Base-by-base conservation (phyloP, 2,329 filamentous ascomycete genomes). In the Talaromyces sp. region DNA sequence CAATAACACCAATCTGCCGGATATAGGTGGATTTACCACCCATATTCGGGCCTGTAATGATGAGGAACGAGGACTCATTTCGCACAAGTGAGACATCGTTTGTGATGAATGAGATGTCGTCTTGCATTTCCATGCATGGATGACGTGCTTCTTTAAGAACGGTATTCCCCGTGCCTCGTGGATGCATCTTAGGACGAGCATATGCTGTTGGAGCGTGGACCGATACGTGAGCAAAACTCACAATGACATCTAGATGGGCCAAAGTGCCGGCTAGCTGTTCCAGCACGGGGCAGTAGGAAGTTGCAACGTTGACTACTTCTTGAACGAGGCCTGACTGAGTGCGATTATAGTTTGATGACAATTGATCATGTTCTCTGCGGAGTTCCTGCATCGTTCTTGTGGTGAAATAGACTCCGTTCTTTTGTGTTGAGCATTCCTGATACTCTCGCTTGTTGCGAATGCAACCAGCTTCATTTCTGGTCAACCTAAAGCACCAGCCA, bases 41-140 rank as follows among this genome's bases (percentile, higher is more conserved):
- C 95, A 99, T 99, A 77, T 99, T 99, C 58, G 95, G 95, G 0
- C 95, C 95, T 0, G 93, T 98, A 73, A 98, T 97, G 79, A 97
- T 93, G 42, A 97, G 83, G 77, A 99, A 98, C 2, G 93, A 92
- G 0, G 92, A 96, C 55, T 85, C 83, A 63, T 88, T 88, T 8
- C 92, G 88, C 5, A 86, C 83, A 40, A 99, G 86, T 60, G 88
- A 87, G 23, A 98, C 91, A 69, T 99, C 93, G 75, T 99, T 99
- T 62, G 93, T 97, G 77, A 99, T 99, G 80, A 99, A 99, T 66
- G 93, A 93, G 46, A 99, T 88, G 71, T 99, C 95, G 70, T 99
- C 96, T 77, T 99, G 95, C 86, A 97, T 93, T 75, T 99, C 95
- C 86, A 99, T 91, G 73, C 95, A 99, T 0, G 96, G 96, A 73